These are phyloP conservation scores for Platismatia glauca DNA, from an alignment of 495 filamentous ascomycete genomes.

Conservation along the genomic window DNA sequence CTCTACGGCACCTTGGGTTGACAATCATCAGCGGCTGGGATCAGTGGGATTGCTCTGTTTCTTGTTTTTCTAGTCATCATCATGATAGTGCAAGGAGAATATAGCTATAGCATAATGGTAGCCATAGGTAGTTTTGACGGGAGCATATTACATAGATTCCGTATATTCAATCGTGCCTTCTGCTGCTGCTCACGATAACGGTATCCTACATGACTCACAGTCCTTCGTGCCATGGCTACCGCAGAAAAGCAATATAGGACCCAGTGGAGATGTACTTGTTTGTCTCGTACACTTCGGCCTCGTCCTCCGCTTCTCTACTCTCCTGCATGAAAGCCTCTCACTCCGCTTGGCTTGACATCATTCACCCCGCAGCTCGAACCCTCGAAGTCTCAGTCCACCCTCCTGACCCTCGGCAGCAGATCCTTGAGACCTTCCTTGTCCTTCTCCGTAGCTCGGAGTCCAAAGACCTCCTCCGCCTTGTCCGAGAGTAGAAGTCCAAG, in stretches of 20 bases:
- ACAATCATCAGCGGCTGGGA: neutral
- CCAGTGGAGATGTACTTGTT: neutral
- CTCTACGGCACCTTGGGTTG: neutral
- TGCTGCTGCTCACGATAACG: neutral
- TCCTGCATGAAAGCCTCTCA: neutral
- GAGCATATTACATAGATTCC: neutral
- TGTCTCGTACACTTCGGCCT: too few relatives aligned
- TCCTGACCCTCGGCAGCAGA: conserved; percentile 17
- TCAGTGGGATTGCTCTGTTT: neutral
- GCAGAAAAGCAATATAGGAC: neutral
- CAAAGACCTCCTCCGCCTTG: conserved; percentile 52
- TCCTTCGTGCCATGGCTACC: neutral
- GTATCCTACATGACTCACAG: neutral
- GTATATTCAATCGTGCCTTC: too few relatives aligned
- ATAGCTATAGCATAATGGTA: neutral
- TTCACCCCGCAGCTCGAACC: neutral
- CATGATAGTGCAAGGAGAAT: neutral
- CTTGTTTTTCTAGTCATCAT: neutral
- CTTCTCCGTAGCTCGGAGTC: conserved; percentile 51
- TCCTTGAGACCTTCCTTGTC: conserved; percentile 48
- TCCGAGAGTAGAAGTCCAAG: conserved; percentile 51
- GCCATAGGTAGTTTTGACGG: neutral
- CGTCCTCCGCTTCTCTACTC: neutral
- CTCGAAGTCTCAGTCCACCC: conserved; percentile 10
- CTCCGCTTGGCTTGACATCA: neutral